Evolutionary conservation across 495 filamentous ascomycete genomes (phyloP).

Genomic region (Xylaria venustula): DNA sequence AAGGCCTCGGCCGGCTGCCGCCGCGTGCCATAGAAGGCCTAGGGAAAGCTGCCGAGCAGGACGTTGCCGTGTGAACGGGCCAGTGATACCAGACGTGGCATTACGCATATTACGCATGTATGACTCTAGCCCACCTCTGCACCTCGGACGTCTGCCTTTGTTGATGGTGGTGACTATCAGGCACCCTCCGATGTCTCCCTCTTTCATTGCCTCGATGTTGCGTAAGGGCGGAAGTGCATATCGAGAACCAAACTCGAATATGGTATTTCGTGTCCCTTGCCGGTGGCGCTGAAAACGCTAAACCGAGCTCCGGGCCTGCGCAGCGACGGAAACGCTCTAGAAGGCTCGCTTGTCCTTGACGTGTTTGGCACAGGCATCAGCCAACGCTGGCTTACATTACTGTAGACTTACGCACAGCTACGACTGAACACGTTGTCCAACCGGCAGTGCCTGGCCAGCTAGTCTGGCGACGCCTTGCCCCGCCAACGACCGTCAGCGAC

Average conservation of each 20-base stretch:
- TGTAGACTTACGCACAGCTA: slow-evolving; percentile 1
- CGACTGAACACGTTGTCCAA: slow-evolving; percentile 11
- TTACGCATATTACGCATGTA: slow-evolving; percentile 4
- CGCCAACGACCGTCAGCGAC: not conserved
- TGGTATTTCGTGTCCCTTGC: not conserved
- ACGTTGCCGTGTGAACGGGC: not conserved
- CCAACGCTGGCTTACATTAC: slow-evolving; percentile 6
- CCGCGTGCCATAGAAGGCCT: not conserved
- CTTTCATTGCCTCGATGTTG: not conserved
- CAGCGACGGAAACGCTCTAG: not conserved
- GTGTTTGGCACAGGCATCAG: not conserved
- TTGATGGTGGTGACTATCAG: slow-evolving; percentile 2
- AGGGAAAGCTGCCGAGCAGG: not conserved
- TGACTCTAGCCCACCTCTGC: not conserved
- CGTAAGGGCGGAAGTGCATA: slow-evolving; percentile 10
- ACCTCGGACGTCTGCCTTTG: not conserved
- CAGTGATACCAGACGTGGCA: slow-evolving; percentile 4
- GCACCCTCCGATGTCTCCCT: slow-evolving; percentile 4
- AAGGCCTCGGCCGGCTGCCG: not conserved
- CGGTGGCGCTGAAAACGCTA: slow-evolving; percentile 8
- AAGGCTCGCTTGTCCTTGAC: not conserved
- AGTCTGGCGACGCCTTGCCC: not conserved
- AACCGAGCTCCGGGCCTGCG: not conserved
- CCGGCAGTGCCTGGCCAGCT: not conserved
- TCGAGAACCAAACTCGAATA: not conserved